phyloP scores from a whole-genome alignment of 352 stramenopile species.

The Globisporangium iwayamae region DNA sequence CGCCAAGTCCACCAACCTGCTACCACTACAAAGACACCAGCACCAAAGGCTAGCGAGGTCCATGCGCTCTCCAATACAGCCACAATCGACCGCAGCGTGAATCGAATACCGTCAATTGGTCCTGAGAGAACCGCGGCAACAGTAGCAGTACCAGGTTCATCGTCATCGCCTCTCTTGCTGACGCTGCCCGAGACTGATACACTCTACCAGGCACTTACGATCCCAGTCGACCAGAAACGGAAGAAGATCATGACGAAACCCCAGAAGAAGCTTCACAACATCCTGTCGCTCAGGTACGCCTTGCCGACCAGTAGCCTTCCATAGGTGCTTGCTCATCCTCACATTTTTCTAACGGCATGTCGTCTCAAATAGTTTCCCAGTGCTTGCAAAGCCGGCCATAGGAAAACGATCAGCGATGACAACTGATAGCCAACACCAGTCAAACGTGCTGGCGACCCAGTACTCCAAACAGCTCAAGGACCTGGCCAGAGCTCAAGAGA shows the following conservation, averaged over 20 bases:
- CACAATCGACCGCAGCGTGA: background rate
- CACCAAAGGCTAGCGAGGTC: background rate
- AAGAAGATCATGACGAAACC: constrained; percentile 10
- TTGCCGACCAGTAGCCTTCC: too few relatives aligned
- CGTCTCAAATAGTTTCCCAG: constrained; percentile 14
- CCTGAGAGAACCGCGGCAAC: background rate
- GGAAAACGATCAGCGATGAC: background rate
- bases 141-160: too few relatives aligned
- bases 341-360: background rate
- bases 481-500: constrained; percentile 16
- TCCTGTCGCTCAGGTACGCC: constrained; percentile 31
- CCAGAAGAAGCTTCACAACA: constrained; percentile 17
- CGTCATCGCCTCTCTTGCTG: background rate
- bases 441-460: constrained; percentile 1
- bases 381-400: constrained; percentile 10
- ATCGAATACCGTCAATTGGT: background rate
- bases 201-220: constrained; percentile 4
- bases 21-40: background rate
- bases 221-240: background rate
- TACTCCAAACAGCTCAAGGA: constrained; percentile 17
- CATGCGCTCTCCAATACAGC: background rate
- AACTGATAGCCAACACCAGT: background rate
- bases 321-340: too few relatives aligned
- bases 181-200: background rate
- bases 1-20: background rate